Conservation (phyloP, 2,329 filamentous ascomycete genomes). For the Ophiocordyceps camponoti-saundersi region DNA sequence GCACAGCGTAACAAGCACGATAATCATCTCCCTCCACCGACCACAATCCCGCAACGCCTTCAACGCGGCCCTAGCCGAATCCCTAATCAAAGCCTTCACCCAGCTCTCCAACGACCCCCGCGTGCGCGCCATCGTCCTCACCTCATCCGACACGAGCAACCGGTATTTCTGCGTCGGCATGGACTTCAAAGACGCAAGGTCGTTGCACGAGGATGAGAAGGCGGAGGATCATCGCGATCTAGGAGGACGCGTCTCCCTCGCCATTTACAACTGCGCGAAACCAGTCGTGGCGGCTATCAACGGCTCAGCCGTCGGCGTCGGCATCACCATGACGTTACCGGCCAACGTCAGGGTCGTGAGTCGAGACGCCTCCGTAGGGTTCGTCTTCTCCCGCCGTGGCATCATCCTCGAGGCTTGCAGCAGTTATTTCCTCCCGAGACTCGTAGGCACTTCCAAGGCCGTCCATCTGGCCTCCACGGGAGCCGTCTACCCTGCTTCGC, state of each 20-base stretch:
- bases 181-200: conserved; percentile 26
- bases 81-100: conserved; percentile 37
- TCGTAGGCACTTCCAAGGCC: conserved; percentile 48
- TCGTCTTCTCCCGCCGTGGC: conserved; percentile 55
- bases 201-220: conserved; percentile 6
- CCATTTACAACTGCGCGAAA: conserved; percentile 39
- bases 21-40: conserved; percentile 47
- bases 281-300: conserved; percentile 42
- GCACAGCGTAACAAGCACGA: conserved; percentile 37
- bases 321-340: conserved; percentile 44
- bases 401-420: conserved; percentile 57
- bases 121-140: conserved; percentile 36
- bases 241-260: conserved; percentile 35
- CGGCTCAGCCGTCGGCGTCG: conserved; percentile 41
- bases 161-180: conserved; percentile 41
- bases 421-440: conserved; percentile 53
- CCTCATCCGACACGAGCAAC: conserved; percentile 29
- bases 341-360: conserved; percentile 36
- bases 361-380: conserved; percentile 47
- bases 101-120: conserved; percentile 34
- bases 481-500: conserved; percentile 32
- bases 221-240: conserved; percentile 25
- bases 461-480: conserved; percentile 53
- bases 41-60: conserved; percentile 54
- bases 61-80: conserved; percentile 43